These are phyloP conservation scores for Diplodia corticola DNA, from an alignment of 2,329 filamentous ascomycete genomes.

Conservation along the genomic window DNA sequence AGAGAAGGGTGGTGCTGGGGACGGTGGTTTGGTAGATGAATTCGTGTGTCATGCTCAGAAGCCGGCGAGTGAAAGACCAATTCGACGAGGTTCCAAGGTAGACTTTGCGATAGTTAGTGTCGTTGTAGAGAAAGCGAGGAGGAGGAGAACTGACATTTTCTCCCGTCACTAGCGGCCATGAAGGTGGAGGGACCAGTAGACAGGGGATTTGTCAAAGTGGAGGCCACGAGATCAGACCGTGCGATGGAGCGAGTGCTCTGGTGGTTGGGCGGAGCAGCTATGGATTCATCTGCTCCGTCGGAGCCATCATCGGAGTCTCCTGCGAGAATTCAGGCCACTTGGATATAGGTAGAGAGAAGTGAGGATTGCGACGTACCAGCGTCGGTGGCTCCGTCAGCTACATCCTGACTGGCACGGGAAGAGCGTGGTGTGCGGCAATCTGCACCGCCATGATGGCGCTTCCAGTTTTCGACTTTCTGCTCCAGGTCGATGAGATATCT, in stretches of 20 bases:
- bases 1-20: conserved; percentile 48
- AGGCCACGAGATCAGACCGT: conserved; percentile 23
- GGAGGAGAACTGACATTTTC: neutral
- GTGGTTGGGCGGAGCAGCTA: neutral
- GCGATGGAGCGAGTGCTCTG: neutral
- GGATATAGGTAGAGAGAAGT: neutral
- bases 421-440: neutral
- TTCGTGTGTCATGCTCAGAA: conserved; percentile 53
- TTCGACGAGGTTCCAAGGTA: conserved; percentile 59
- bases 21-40: conserved; percentile 47
- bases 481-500: conserved; percentile 35
- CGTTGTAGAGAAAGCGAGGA: neutral
- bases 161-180: conserved; percentile 30
- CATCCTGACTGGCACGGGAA: neutral
- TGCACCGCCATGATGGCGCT: conserved; percentile 20
- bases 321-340: neutral
- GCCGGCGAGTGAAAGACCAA: conserved; percentile 55
- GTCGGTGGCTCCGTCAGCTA: neutral
- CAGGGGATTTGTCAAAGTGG: conserved; percentile 32
- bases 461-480: conserved; percentile 29
- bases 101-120: conserved; percentile 34
- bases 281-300: conserved; percentile 23
- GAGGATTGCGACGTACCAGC: neutral
- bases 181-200: conserved; percentile 32
- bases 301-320: neutral